These are phyloP conservation scores for Massariosphaeria phaeospora DNA, from an alignment of 495 filamentous ascomycete genomes.

Conservation along the genomic window DNA sequence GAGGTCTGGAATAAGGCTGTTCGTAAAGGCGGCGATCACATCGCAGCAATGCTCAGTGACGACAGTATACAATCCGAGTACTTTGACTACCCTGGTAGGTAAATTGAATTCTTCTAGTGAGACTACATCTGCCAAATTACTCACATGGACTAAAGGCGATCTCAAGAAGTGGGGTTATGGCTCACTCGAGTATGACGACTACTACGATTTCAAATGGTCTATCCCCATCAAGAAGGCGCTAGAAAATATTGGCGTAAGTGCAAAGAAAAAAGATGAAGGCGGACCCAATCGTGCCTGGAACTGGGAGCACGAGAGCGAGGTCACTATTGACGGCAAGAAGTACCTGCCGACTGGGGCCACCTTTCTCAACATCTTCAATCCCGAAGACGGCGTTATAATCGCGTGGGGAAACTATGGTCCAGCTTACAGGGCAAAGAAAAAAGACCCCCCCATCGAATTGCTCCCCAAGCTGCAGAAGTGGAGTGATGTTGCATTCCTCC, in stretches of 20 bases:
- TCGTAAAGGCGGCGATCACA: no score
- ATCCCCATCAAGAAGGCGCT: not conserved
- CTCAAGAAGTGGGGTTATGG: not conserved
- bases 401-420: conserved; percentile 1
- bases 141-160: not conserved
- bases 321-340: not conserved
- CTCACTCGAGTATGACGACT: not conserved
- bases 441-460: not conserved
- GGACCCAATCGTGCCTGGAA: not conserved
- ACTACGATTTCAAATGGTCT: not conserved
- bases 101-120: not conserved
- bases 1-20: no score
- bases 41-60: no score
- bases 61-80: not conserved
- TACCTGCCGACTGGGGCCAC: not conserved
- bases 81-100: not conserved
- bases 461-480: conserved; percentile 1
- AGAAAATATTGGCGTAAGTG: not conserved
- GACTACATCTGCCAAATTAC: not conserved
- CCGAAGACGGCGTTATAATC: not conserved
- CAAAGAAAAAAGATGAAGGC: not conserved
- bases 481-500: not conserved
- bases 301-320: not conserved
- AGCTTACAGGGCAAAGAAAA: not conserved
- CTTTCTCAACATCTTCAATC: not conserved